Base-by-base conservation (phyloP, 139 green algal genomes). In the Closterium sp. region DNA sequence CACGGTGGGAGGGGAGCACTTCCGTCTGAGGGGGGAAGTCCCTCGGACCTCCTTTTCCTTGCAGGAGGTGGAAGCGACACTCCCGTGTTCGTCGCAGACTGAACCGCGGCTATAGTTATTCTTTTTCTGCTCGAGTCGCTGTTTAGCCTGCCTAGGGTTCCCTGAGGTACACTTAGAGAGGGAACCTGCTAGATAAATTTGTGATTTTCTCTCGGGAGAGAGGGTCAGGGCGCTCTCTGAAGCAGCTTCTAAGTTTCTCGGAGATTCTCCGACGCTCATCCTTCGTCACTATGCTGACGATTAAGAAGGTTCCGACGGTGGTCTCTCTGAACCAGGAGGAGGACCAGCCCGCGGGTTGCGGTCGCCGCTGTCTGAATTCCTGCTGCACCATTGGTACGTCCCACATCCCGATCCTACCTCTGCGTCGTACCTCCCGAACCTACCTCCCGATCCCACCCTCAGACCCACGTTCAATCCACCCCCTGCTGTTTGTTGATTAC, bases 261-360 rank as follows among this genome's bases (percentile, higher is more conserved):
- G 19, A 79, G 62, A 79, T 4, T 22, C 19, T 79, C 62, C 17
- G 62, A 24, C 38, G 7, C 38, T 50, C 38, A 17, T 50, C 13
- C 38, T 11, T 50, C 38, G 62, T 79, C 62, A 86, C n/a, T 27
- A 93, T 93, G 86, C 42, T 93, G 91, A 93, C 91, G 27, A 91
- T 93, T 70, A 32, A 38, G 91, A 28, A 88, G 17, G 91, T 93
- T 22, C 91, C 91, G 17, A 91, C 91, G 5, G 28, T 93, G 31
- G 27, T 93, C 30, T 93, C 91, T 4, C n/a, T 93, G 17, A 91
- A 91, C 88, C 91, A 93, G 91, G 85, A 79, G 19, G 85, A 91
- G 17, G n/a, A 89, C 45, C 62, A 79, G 62, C 62, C 62, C 62
- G 21, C 86, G 24, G 91, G 17, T 17, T 94, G 92, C 30, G 92